Percentiles rank a stretch among this genome's conserved stretches.
phyloP scores from a whole-genome alignment of 164 flowering plant genomes.

The Taxillus chinensis region DNA sequence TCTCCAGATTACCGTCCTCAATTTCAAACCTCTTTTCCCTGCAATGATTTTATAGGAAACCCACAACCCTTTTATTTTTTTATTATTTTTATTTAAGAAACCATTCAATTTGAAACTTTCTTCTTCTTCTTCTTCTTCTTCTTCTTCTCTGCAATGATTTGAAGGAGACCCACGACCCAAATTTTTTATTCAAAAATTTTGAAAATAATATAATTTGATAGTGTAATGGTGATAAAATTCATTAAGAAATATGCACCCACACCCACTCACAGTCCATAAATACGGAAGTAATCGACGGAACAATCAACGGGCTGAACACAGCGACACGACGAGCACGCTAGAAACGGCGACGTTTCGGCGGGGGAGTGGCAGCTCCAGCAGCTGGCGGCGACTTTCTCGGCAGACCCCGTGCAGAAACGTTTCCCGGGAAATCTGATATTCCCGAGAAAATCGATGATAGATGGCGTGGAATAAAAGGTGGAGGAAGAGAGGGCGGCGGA shows the following conservation, averaged over 20 bases:
- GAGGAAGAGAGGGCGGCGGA: not conserved
- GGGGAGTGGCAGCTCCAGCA: constrained; percentile 59
- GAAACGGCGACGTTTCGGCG: constrained; percentile 31
- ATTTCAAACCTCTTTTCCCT: constrained; percentile 62
- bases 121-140: not conserved
- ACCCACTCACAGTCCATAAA: constrained; percentile 63
- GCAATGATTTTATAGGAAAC: not conserved
- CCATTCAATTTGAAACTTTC: no score
- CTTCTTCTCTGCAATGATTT: not conserved
- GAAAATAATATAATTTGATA: no score
- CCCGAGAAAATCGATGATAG: not conserved
- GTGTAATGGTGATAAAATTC: no score
- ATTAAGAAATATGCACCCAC: no score
- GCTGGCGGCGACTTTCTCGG: constrained; percentile 4
- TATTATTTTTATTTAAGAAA: no score
- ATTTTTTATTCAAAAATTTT: no score
- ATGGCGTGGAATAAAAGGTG: not conserved
- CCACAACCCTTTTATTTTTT: no score
- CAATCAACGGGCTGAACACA: constrained; percentile 69
- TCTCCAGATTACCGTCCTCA: constrained; percentile 44
- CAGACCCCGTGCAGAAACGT: constrained; percentile 19
- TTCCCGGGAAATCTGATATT: constrained; percentile 1
- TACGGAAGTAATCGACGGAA: constrained; percentile 72
- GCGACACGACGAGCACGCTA: constrained; percentile 54
- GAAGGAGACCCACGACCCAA: constrained; percentile 44